Evolutionary conservation across 176 grass and related monocot species (phyloP), one percentile per base, ranked within the genome.

Genomic region (Canna indica): DNA sequence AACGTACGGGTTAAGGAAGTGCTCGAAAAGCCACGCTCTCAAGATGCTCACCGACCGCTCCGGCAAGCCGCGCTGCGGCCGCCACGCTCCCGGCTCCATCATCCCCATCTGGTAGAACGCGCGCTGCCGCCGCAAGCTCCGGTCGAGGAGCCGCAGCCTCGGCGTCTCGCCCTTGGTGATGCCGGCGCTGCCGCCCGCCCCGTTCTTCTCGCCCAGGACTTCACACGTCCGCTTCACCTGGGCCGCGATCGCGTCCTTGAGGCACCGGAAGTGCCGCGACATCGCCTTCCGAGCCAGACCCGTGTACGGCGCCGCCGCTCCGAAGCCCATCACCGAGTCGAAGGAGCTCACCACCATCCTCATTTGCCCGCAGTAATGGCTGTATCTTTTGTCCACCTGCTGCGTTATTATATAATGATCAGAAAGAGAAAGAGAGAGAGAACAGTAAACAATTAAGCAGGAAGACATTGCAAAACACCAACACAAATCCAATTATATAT

Each of bases 311-410:
- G 89, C 92, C 54, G 94, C 89, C 26, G 94, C 85, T 4, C 89
- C 94, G 65, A 87, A 93, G 0, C 94, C 94, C 94, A 99, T 93
- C 66, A 99, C 89, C 59, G 94, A 92, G 86, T 99, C 94, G 64
- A 93, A 99, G 83, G 90, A 99, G 73, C 90, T 99, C 84, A 99
- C 94, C 82, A 99, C 94, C 94, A 93, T 93, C 83, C 93, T 89
- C 89, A 99, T 99, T 77, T 99, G 94, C 45, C 93, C 94, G 85
- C 94, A 93, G 87, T 99, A 99, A 76, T 99, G 89, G 77, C 87
- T 93, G 89, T 93, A 99, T 86, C 94, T 85, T 36, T 89, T 82
- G 36, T 99, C 94, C 84, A 99, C 94, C 94, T 96, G 85, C 25
- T 12, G 11, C 25, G 9, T 14, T 14, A 12, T 7, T 2, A 9